Evolutionary conservation across 2,329 filamentous ascomycete species (phyloP).

Genomic region (Colletotrichum sp.): DNA sequence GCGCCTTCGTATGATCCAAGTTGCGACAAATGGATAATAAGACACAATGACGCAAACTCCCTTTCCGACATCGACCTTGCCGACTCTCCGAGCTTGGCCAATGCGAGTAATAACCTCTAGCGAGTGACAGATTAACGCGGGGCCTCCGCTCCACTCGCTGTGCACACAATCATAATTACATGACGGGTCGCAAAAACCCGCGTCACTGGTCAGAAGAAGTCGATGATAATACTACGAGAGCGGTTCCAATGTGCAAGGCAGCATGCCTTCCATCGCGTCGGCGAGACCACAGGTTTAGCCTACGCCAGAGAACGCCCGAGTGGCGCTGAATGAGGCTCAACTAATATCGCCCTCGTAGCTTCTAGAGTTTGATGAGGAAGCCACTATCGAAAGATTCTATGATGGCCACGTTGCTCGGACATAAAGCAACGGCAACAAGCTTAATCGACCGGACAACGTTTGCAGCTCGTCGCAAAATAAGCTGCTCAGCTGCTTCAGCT

Average conservation of each 20-base stretch:
- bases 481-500: background rate
- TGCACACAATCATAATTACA: slow-evolving; percentile 13
- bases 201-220: background rate
- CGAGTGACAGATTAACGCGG: slow-evolving; percentile 12
- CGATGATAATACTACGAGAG: background rate
- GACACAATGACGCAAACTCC: slow-evolving; percentile 1
- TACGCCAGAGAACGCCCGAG: background rate
- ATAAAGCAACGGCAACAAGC: background rate
- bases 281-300: background rate
- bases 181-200: background rate
- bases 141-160: background rate
- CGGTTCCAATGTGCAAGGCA: background rate
- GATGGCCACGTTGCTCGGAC: background rate
- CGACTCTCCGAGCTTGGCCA: background rate
- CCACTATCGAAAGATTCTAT: background rate
- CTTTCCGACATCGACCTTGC: background rate
- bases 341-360: background rate
- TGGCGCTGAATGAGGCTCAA: background rate
- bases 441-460: background rate
- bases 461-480: background rate
- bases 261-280: background rate
- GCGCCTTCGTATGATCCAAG: background rate
- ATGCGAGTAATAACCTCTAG: slow-evolving; percentile 17
- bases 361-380: background rate
- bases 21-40: background rate